Percentiles rank a stretch among this genome's conserved stretches.
These are phyloP conservation scores for Leccinum incarnatum DNA, from an alignment of 768 basidiomycete genomes.

Conservation along the genomic window DNA sequence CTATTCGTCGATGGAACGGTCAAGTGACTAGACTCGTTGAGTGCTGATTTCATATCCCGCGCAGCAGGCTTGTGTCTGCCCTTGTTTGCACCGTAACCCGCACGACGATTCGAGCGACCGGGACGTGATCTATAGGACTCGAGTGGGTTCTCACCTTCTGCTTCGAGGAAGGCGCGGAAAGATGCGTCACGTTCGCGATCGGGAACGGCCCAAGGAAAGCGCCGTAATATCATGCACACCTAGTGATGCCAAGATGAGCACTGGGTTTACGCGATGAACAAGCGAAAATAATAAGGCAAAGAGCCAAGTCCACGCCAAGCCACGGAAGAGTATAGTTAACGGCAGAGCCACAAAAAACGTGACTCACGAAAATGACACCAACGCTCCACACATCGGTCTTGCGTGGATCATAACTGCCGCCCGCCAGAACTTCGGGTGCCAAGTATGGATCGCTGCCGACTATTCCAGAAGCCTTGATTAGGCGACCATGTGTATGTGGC, in stretches of 20 bases:
- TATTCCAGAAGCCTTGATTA: conserved; percentile 75
- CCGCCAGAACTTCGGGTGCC: conserved; percentile 88
- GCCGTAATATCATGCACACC: conserved; percentile 89
- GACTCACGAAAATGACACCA: conserved; percentile 90
- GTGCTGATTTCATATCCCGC: neutral
- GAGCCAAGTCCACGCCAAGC: neutral
- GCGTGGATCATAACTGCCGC: conserved; percentile 86
- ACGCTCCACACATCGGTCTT: conserved; percentile 99
- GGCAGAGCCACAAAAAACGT: neutral
- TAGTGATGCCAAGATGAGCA: conserved; percentile 14
- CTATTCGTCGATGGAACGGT: conserved; percentile 3
- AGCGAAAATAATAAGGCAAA: conserved; percentile 4
- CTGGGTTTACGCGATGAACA: conserved; percentile 2
- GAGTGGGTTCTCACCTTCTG: conserved; percentile 78
- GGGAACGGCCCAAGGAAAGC: conserved; percentile 99
- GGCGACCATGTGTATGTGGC: conserved; percentile 40
- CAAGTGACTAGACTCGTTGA: conserved; percentile 4
- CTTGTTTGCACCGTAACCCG: conserved; percentile 9
- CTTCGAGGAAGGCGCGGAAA: conserved; percentile 88
- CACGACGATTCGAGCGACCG: conserved; percentile 8
- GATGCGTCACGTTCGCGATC: conserved; percentile 90
- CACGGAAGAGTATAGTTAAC: neutral
- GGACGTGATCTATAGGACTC: conserved; percentile 28
- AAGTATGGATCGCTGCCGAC: conserved; percentile 99
- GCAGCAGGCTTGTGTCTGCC: neutral